phyloP scores from a whole-genome alignment of 2,329 filamentous ascomycete genomes.

The Fusarium sp. region DNA sequence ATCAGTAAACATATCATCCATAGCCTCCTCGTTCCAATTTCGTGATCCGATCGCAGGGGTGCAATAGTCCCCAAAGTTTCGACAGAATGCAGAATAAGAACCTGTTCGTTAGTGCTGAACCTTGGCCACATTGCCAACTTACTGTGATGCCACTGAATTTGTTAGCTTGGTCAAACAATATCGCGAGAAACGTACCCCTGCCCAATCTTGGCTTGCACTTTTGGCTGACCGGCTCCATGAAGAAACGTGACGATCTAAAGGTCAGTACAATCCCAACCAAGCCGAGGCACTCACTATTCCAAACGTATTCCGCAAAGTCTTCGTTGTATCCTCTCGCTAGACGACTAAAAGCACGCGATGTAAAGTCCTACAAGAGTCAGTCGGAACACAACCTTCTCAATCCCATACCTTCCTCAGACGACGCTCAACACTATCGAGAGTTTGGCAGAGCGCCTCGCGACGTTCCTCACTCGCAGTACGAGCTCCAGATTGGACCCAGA shows the following conservation, averaged over 20 bases:
- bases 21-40: conserved; percentile 60
- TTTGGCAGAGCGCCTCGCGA: conserved; percentile 47
- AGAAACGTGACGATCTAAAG: background rate
- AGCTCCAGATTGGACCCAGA: conserved; percentile 58
- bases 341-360: conserved; percentile 2
- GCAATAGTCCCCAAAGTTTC: conserved; percentile 51
- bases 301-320: conserved; percentile 23
- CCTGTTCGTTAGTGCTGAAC: conserved; percentile 26
- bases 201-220: conserved; percentile 47
- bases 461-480: conserved; percentile 51
- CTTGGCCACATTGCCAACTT: background rate
- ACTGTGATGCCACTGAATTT: conserved; percentile 45
- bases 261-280: fast-evolving
- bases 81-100: conserved; percentile 56
- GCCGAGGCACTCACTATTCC: background rate
- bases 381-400: fast-evolving
- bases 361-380: conserved; percentile 44
- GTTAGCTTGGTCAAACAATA: background rate
- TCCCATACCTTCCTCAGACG: conserved; percentile 46
- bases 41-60: conserved; percentile 42
- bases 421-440: conserved; percentile 48
- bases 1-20: conserved; percentile 49
- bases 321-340: conserved; percentile 2
- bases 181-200: conserved; percentile 45
- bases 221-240: conserved; percentile 39